Percentiles rank a stretch among this genome's conserved stretches.
These are phyloP conservation scores for Phytopythium chamaehyphon DNA, from an alignment of 352 stramenopile species.

Conservation along the genomic window DNA sequence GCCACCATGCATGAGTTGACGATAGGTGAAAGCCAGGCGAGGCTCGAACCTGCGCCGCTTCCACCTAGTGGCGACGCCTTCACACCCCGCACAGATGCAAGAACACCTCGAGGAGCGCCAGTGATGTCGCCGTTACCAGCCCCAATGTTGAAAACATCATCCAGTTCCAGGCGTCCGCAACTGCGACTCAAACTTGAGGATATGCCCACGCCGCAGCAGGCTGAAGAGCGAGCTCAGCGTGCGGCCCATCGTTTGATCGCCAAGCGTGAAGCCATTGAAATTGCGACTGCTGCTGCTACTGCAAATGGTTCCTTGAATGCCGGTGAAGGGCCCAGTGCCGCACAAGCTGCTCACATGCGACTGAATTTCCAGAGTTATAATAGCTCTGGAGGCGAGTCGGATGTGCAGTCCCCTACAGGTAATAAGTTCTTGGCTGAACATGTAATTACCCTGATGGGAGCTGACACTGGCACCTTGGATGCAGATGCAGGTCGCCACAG, in stretches of 20 bases:
- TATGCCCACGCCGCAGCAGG: conserved; percentile 84
- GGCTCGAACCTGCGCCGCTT: not conserved
- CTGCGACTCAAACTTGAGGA: conserved; percentile 80
- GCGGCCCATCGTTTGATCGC: conserved; percentile 70
- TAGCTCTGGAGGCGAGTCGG: conserved; percentile 66
- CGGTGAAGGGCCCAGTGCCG: conserved; percentile 33
- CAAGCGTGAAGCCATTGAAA: conserved; percentile 67
- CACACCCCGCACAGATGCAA: conserved; percentile 2
- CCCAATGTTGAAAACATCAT: conserved; percentile 6
- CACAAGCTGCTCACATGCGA: conserved; percentile 59
- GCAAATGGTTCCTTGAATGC: conserved; percentile 10
- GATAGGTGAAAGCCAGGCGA: not conserved
- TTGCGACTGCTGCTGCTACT: conserved; percentile 22
- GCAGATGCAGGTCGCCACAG: conserved; percentile 55
- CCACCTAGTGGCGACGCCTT: not conserved
- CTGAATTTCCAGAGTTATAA: conserved; percentile 64
- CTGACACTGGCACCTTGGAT: not conserved
- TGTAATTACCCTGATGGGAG: conserved; percentile 8
- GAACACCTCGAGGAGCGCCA: conserved; percentile 1
- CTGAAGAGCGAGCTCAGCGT: conserved; percentile 72
- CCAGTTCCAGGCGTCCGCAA: conserved; percentile 47
- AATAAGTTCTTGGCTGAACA: conserved; percentile 6
- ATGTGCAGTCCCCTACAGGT: conserved; percentile 64
- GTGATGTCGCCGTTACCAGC: conserved; percentile 1
- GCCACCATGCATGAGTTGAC: conserved; percentile 2